These are phyloP conservation scores for Solanum stenotomum DNA, from an alignment of 257 asterid species.

Conservation along the genomic window DNA sequence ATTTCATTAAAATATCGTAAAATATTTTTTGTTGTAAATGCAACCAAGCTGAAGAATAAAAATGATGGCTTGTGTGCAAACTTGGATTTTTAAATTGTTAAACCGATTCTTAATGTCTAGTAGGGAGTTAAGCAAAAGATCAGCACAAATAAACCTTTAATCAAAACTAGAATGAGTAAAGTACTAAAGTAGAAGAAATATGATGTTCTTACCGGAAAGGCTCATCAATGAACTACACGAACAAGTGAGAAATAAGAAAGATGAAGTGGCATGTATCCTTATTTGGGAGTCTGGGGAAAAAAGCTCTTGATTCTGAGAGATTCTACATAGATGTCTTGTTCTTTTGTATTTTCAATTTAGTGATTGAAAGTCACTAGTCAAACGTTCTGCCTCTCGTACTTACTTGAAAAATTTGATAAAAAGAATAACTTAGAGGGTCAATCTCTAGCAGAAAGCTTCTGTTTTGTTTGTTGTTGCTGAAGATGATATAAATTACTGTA, in stretches of 20 bases:
- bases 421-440: not conserved
- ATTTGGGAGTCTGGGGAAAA: not conserved
- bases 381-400: not conserved
- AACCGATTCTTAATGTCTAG: not conserved
- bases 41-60: not conserved
- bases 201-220: not conserved
- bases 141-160: not conserved
- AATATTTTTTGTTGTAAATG: not conserved
- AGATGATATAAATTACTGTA: not conserved
- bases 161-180: not conserved
- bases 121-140: not conserved
- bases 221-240: not conserved
- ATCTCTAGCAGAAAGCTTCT: not conserved
- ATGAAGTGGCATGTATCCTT: not conserved
- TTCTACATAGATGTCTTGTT: not conserved
- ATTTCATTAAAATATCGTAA: not conserved
- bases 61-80: not conserved
- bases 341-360: not conserved
- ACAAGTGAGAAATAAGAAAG: not conserved
- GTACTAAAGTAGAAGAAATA: not conserved
- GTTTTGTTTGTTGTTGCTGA: not conserved
- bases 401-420: not conserved
- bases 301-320: not conserved
- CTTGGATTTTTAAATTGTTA: not conserved
- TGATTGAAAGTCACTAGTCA: not conserved